Conservation (phyloP, 768 basidiomycete species). For the Tubosaeta sp. region DNA sequence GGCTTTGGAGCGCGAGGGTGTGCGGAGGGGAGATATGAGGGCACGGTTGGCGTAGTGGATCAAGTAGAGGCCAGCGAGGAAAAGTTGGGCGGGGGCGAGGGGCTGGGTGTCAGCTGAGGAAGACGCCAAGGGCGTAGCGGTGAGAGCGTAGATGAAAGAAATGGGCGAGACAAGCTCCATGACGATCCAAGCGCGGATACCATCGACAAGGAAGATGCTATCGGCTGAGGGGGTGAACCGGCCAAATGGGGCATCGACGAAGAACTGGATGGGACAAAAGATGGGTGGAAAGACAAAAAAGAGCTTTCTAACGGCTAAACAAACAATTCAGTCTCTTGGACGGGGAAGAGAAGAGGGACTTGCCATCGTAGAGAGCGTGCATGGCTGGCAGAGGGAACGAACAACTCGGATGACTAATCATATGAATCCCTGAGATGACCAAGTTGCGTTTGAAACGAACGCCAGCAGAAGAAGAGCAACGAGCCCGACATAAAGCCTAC, state of each 20-base stretch:
- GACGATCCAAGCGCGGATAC: constrained; percentile 63
- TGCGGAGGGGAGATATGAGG: constrained; percentile 71
- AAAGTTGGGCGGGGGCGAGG: constrained; percentile 38
- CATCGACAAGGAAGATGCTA: constrained; percentile 54
- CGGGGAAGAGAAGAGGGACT: not conserved
- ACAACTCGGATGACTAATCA: constrained; percentile 12
- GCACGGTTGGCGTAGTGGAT: constrained; percentile 84
- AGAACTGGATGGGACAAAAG: constrained; percentile 36
- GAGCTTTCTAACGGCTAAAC: constrained; percentile 39
- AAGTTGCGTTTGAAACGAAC: not conserved
- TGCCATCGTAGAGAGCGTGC: constrained; percentile 24
- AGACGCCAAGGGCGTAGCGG: constrained; percentile 45
- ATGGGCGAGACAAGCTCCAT: constrained; percentile 72
- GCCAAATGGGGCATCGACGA: constrained; percentile 78
- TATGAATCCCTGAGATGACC: not conserved
- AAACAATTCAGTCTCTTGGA: not conserved
- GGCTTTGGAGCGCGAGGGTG: constrained; percentile 72
- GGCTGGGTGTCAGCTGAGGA: constrained; percentile 25
- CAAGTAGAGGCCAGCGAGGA: constrained; percentile 59
- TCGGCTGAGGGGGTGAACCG: constrained; percentile 53
- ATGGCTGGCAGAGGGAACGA: constrained; percentile 3
- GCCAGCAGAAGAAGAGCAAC: constrained; percentile 46
- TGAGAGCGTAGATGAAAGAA: constrained; percentile 47
- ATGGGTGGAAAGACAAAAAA: constrained; percentile 40
- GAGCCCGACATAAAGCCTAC: constrained; percentile 36